Conservation (phyloP, 2,329 filamentous ascomycete species). For the Verticillium zaregamsianum region DNA sequence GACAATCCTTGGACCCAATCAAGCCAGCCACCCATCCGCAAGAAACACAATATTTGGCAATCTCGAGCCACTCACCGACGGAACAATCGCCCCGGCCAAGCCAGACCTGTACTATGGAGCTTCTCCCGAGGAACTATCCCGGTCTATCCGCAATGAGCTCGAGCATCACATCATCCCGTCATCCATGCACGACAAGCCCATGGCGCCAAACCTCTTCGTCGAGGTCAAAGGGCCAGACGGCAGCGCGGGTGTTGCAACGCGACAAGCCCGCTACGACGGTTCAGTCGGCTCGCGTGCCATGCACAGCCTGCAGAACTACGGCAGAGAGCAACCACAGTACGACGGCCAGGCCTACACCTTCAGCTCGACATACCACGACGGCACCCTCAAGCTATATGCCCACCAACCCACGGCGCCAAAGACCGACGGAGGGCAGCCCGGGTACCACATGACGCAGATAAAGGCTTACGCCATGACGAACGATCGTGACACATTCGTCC, state of each 20-base stretch:
- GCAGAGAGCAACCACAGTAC: conserved; percentile 23
- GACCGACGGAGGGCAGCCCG: conserved; percentile 22
- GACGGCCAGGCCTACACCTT: conserved; percentile 34
- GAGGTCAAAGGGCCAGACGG: conserved; percentile 31
- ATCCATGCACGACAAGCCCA: conserved; percentile 20
- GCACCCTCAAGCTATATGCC: conserved; percentile 31
- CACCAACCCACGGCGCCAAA: conserved; percentile 28
- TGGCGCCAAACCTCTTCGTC: conserved; percentile 37
- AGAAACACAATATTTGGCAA: conserved; percentile 26
- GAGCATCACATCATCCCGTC: conserved; percentile 24
- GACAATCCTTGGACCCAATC: conserved; percentile 18
- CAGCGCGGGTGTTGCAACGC: conserved; percentile 19
- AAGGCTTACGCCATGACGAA: conserved; percentile 11
- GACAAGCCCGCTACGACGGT: conserved; percentile 32
- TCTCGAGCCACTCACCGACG: conserved; percentile 28
- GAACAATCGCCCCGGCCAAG: conserved; percentile 19
- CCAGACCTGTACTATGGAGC: conserved; percentile 28
- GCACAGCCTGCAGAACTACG: conserved; percentile 30
- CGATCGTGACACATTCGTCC: conserved; percentile 1
- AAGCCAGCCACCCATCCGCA: background rate
- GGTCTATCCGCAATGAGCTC: conserved; percentile 18
- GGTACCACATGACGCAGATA: conserved; percentile 37
- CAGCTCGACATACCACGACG: conserved; percentile 30
- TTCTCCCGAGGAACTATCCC: conserved; percentile 18
- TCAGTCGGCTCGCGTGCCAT: conserved; percentile 31